Evolutionary conservation across 192 early-diverging fungal genomes (phyloP).

Genomic region (Linnemannia elongata): DNA sequence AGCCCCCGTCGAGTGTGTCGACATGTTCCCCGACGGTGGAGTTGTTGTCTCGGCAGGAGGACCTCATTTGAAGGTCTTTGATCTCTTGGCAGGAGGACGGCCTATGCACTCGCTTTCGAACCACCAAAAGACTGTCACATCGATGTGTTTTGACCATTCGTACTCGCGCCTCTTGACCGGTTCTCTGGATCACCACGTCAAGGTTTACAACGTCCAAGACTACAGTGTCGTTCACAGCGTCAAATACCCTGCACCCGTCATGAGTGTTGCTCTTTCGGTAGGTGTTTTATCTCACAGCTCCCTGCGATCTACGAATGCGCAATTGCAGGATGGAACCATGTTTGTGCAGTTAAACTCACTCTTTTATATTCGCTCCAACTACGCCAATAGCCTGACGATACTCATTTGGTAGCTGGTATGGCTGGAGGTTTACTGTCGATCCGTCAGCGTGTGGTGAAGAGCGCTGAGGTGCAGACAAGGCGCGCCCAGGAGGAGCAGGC

Average conservation of each 20-base stretch:
- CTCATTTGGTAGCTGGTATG: conserved; percentile 94
- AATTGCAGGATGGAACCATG: neutral
- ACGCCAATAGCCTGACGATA: conserved; percentile 78
- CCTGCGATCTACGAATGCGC: neutral
- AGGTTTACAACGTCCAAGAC: conserved; percentile 89
- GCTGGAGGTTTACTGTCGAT: conserved; percentile 89
- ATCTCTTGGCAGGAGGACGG: conserved; percentile 85
- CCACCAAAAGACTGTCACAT: conserved; percentile 97
- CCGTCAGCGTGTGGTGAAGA: conserved; percentile 84
- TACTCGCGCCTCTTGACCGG: conserved; percentile 86
- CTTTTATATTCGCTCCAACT: neutral
- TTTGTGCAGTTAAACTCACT: neutral
- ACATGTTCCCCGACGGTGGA: conserved; percentile 87
- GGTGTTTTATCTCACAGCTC: neutral
- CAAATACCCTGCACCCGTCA: conserved; percentile 92
- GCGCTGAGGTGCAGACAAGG: conserved; percentile 72
- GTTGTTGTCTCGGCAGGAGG: conserved; percentile 85
- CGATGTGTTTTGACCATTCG: conserved; percentile 85
- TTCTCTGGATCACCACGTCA: conserved; percentile 96
- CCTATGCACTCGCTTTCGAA: conserved; percentile 84
- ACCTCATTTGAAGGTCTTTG: conserved; percentile 89
- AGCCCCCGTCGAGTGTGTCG: conserved; percentile 89
- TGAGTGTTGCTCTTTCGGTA: conserved; percentile 91
- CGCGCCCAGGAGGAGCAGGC: conserved; percentile 60
- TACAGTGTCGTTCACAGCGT: conserved; percentile 90